Percentiles rank a stretch among this genome's conserved stretches.
Evolutionary conservation across 2,329 filamentous ascomycete genomes (phyloP).

Genomic region (Aspergillus candidus): DNA sequence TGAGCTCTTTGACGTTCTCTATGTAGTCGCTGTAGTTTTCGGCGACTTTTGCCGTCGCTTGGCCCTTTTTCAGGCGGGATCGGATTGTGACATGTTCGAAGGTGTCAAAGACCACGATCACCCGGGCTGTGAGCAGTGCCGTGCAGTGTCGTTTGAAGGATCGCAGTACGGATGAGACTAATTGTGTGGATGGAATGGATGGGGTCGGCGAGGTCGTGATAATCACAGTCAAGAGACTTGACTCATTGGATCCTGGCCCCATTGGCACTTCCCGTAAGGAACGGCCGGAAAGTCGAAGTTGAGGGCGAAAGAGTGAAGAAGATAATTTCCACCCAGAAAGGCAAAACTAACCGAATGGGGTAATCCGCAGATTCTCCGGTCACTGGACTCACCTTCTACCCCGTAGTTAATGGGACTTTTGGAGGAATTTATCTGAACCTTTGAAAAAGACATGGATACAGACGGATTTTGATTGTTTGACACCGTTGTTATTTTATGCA

Average conservation of each 20-base stretch:
- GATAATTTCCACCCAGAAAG: too few species aligned
- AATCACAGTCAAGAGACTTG: conserved; percentile 4
- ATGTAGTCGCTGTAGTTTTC: conserved; percentile 1
- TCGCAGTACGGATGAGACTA: conserved; percentile 4
- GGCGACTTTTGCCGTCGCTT: conserved; percentile 1
- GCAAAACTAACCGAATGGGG: too few species aligned
- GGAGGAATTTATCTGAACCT: neutral
- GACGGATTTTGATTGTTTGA: neutral
- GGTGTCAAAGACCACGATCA: conserved; percentile 9
- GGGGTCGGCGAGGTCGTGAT: conserved; percentile 8
- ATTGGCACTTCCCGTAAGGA: neutral
- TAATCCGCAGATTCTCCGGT: too few species aligned
- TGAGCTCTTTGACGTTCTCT: neutral
- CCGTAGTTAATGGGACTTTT: neutral
- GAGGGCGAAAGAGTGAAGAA: too few species aligned
- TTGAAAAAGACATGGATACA: neutral
- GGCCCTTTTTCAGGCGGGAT: conserved; percentile 4
- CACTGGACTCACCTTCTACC: too few species aligned
- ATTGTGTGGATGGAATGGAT: conserved; percentile 3
- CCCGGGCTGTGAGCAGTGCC: neutral
- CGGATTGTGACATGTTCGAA: conserved; percentile 1
- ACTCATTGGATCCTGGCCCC: conserved; percentile 1
- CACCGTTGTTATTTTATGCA: too few species aligned
- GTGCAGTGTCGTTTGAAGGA: conserved; percentile 5
- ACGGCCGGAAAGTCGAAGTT: too few species aligned